Evolutionary conservation across 495 filamentous ascomycete species (phyloP).

Genomic region (Lophium mytilinum): DNA sequence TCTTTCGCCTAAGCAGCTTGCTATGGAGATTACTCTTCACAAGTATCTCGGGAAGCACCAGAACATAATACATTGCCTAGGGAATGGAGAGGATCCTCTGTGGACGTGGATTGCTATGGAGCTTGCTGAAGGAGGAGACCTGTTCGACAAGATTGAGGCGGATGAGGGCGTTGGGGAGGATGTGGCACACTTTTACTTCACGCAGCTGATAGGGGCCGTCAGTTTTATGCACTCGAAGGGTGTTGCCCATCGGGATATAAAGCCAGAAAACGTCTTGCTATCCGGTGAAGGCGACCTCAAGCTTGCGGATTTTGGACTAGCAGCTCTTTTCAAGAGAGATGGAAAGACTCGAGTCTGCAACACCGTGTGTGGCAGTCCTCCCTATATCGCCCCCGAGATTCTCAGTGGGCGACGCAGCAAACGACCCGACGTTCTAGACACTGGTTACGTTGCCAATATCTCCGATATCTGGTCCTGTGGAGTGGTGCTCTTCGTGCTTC

Average conservation of each 20-base stretch:
- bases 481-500: slow-evolving; percentile 88
- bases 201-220: slow-evolving; percentile 81
- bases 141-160: slow-evolving; percentile 99
- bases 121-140: slow-evolving; percentile 85
- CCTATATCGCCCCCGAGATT: slow-evolving; percentile 95
- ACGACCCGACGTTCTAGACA: slow-evolving; percentile 31
- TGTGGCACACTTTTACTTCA: slow-evolving; percentile 93
- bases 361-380: slow-evolving; percentile 91
- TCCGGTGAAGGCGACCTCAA: slow-evolving; percentile 82
- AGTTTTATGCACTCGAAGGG: slow-evolving; percentile 78
- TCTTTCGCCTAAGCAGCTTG: slow-evolving; percentile 78
- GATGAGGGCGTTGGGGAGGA: slow-evolving; percentile 88
- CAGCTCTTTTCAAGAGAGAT: slow-evolving; percentile 85
- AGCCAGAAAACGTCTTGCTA: slow-evolving; percentile 39
- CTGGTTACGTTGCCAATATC: slow-evolving; percentile 72
- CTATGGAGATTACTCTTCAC: slow-evolving; percentile 83
- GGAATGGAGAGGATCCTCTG: slow-evolving; percentile 72
- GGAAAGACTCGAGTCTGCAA: slow-evolving; percentile 68
- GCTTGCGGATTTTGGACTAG: slow-evolving; percentile 93
- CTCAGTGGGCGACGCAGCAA: slow-evolving; percentile 25
- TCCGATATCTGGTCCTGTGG: slow-evolving; percentile 97
- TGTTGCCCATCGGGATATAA: slow-evolving; percentile 40
- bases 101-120: slow-evolving; percentile 99
- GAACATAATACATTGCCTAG: slow-evolving; percentile 89
- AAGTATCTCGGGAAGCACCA: slow-evolving; percentile 76